Evolutionary conservation across 371 early-diverging fungal species (phyloP).

Genomic region (Circinella umbellata): DNA sequence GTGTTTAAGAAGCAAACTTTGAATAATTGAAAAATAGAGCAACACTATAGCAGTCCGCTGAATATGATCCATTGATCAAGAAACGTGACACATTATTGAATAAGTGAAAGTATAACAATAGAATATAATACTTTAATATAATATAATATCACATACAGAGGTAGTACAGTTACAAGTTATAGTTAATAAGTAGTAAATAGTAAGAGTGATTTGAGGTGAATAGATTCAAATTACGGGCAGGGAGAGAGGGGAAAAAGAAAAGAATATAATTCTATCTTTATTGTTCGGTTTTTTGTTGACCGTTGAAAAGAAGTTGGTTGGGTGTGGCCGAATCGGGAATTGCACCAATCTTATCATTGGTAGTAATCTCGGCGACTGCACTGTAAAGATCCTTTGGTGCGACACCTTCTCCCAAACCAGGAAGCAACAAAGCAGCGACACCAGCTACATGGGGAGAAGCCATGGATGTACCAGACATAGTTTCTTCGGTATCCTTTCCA

Average conservation of each 20-base stretch:
- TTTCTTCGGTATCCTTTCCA: conserved; percentile 36
- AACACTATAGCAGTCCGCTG: conserved; percentile 59
- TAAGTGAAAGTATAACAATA: conserved; percentile 4
- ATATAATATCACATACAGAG: background rate
- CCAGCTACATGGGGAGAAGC: conserved; percentile 83
- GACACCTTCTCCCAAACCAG: conserved; percentile 17
- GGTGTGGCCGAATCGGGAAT: conserved; percentile 17
- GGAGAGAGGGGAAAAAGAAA: no score
- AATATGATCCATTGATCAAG: conserved; percentile 79
- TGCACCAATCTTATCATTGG: conserved; percentile 13
- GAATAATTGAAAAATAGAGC: conserved; percentile 82
- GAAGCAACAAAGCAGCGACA: conserved; percentile 61
- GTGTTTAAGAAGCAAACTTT: conserved; percentile 61
- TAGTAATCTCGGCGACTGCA: conserved; percentile 22
- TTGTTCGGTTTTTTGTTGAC: conserved; percentile 15
- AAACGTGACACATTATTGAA: conserved; percentile 56
- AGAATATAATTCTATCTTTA: background rate
- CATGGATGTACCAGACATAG: conserved; percentile 83
- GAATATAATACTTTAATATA: background rate
- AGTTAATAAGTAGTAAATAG: no score
- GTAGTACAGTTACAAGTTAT: no score
- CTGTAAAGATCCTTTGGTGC: conserved; percentile 37
- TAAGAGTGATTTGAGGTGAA: no score
- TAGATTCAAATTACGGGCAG: no score
- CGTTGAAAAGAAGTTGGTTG: conserved; percentile 24